phyloP scores from a whole-genome alignment of 2,329 filamentous ascomycete species.

The Aureobasidium lini region DNA sequence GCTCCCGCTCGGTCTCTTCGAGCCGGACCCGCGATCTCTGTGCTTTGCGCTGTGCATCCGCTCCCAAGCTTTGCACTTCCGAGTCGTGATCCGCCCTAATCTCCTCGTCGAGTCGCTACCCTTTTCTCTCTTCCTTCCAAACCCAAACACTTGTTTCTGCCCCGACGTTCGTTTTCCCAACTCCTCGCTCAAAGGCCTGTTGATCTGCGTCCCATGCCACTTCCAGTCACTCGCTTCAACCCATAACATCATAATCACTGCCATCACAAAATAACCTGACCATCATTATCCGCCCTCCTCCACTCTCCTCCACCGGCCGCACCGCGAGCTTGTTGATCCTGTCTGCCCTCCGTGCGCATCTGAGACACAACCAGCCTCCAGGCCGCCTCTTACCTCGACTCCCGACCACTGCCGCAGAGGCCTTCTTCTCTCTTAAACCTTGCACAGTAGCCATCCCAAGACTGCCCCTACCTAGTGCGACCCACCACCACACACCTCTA shows the following conservation, averaged over 20 bases:
- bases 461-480: neutral
- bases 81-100: conserved; percentile 13
- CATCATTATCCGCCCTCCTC: neutral
- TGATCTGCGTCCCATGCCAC: neutral
- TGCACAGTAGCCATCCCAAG: neutral
- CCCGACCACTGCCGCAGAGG: conserved; percentile 6
- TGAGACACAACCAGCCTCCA: conserved; percentile 9
- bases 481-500: neutral
- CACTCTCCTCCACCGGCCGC: conserved; percentile 3
- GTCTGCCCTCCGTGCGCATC: conserved; percentile 1
- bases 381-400: neutral
- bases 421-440: conserved; percentile 9
- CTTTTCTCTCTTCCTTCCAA: conserved; percentile 12
- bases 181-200: neutral
- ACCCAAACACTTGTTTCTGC: conserved; percentile 10
- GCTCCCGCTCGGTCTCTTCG: conserved; percentile 13
- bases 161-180: conserved; percentile 7
- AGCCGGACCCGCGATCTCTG: conserved; percentile 12
- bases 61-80: conserved; percentile 13
- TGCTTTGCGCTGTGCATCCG: conserved; percentile 9
- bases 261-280: neutral
- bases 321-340: conserved; percentile 13
- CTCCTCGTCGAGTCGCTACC: conserved; percentile 9
- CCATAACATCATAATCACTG: neutral
- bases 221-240: conserved; percentile 5